Base-by-base conservation (phyloP, 2,329 filamentous ascomycete genomes). In the Claviceps digitariae region DNA sequence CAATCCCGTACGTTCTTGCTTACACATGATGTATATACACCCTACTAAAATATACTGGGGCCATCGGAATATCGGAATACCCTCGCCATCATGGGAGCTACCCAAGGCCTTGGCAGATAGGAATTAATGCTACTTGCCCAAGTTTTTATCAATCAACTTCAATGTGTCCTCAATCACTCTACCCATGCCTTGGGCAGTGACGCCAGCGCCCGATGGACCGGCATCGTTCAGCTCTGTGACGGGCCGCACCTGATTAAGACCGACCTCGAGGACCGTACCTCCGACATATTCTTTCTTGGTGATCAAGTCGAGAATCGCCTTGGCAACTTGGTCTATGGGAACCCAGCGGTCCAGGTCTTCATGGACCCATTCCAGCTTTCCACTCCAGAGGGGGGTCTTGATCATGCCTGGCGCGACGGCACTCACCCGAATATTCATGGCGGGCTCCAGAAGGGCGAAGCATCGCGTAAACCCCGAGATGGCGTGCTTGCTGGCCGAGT, bases 351-450 rank as follows among this genome's bases (percentile, higher is more conserved):
- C 65, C 27, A 53, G 40, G 27, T 51, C 55, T 27, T 56, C 50
- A 9, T 64, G 57, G 9, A 70, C 50, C 51, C 59, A 60, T n/a
- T 54, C 56, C 60, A 67, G 55, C 57, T 69, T 71, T 47, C 68
- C 66, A 2, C 58, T 62, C 68, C 68, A 72, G 29, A 72, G 49
- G 17, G 69, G 68, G 21, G 69, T 72, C 47, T 61, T 57, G 20
- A 70, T 62, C 2, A 67, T 50, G 1, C 66, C 68, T 0, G 69
- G 69, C 12, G 69, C 69, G 1, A 71, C 65, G 1, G 62, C 68
- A 51, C 57, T 64, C 13, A 72, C 65, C 2, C 67, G 56, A 20
- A 54, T 54, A 29, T 54, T 46, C 21, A 72, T 63, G 1, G 55
- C 54, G 7, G 53, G 54, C 47, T 69, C 67, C 10, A 72, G 56